A percentile compares a stretch with the other conserved stretches of the same genome.
phyloP scores from a whole-genome alignment of 225 moss, liverwort and hornwort species.

The Polytrichum commune region DNA sequence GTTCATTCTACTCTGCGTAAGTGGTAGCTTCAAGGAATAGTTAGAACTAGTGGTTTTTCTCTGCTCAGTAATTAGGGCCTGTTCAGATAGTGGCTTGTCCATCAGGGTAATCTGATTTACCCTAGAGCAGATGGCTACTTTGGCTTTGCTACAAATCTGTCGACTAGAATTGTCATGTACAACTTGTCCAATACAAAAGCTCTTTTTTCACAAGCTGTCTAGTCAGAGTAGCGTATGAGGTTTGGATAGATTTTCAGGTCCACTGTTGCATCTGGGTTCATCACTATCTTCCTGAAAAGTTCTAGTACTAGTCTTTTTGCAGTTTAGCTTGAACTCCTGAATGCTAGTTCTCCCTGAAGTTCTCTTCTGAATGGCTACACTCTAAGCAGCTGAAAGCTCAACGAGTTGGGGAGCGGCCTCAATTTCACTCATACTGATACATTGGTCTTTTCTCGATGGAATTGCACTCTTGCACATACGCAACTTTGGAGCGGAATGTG shows the following conservation, averaged over 20 bases:
- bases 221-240: not conserved
- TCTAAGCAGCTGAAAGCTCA: not conserved
- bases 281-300: no score
- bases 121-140: constrained; percentile 43
- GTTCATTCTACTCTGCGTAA: constrained; percentile 18
- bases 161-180: constrained; percentile 47
- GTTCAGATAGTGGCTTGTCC: constrained; percentile 28
- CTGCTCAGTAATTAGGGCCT: constrained; percentile 29
- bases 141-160: constrained; percentile 44
- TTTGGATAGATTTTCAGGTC: not conserved
- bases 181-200: constrained; percentile 54
- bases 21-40: constrained; percentile 24
- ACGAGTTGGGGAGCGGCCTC: no score
- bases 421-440: no score
- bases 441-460: no score
- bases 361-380: constrained; percentile 1
- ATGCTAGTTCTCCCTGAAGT: not conserved
- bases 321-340: not conserved
- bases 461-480: no score
- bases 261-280: not conserved
- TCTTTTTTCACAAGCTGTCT: constrained; percentile 8
- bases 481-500: no score
- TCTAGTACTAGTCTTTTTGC: no score
- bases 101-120: constrained; percentile 35
- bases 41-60: constrained; percentile 26